Percentiles rank a stretch among this genome's conserved stretches.
phyloP scores from a whole-genome alignment of 2,329 filamentous ascomycete species.

The Nothophoma quercina region DNA sequence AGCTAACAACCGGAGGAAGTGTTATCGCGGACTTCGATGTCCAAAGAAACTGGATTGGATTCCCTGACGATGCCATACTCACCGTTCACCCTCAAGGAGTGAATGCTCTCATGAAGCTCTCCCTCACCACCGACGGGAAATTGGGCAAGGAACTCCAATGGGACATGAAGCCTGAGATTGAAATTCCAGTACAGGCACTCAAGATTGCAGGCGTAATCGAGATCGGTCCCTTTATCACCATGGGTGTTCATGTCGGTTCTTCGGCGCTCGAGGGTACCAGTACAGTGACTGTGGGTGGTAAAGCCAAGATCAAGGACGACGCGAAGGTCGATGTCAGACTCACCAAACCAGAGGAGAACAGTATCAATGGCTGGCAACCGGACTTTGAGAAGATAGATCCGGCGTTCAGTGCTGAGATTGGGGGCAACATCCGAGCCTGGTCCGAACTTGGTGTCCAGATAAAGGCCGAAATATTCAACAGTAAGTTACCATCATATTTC shows the following conservation, averaged over 20 bases:
- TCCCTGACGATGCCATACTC: conserved; percentile 24
- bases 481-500: conserved; percentile 10
- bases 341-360: conserved; percentile 23
- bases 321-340: conserved; percentile 24
- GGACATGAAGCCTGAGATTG: conserved; percentile 29
- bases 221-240: conserved; percentile 31
- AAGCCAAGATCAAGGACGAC: conserved; percentile 26
- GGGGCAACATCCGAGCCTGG: conserved; percentile 27
- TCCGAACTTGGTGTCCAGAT: conserved; percentile 29
- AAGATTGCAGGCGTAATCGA: conserved; percentile 27
- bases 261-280: conserved; percentile 25
- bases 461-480: conserved; percentile 30
- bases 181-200: conserved; percentile 30
- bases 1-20: conserved; percentile 26
- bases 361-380: conserved; percentile 27
- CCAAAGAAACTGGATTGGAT: conserved; percentile 10
- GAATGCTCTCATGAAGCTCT: conserved; percentile 24
- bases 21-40: conserved; percentile 34
- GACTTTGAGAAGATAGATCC: conserved; percentile 30
- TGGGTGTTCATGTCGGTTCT: conserved; percentile 33
- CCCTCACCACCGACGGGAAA: conserved; percentile 25
- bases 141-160: conserved; percentile 32
- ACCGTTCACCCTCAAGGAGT: conserved; percentile 30
- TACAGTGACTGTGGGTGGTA: conserved; percentile 24
- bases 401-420: conserved; percentile 26